Conservation (phyloP, 2,329 filamentous ascomycete genomes). For the Botrytis tulipae region DNA sequence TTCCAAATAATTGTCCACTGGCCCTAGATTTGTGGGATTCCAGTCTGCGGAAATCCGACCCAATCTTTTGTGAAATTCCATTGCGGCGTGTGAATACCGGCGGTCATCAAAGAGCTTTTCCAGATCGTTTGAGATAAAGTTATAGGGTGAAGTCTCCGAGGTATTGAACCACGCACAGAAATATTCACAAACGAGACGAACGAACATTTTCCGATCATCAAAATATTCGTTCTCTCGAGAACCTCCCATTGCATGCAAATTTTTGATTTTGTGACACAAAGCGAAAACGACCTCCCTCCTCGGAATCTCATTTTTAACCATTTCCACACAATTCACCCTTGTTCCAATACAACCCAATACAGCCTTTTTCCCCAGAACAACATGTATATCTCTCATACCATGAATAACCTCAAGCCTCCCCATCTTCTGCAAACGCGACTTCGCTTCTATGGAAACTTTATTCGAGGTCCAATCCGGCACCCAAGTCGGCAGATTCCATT, state of each 20-base stretch:
- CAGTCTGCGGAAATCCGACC: too few species aligned
- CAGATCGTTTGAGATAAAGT: too few species aligned
- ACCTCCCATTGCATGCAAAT: too few species aligned
- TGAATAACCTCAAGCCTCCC: too few species aligned
- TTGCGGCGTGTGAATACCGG: too few species aligned
- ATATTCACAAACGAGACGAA: too few species aligned
- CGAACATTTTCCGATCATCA: too few species aligned
- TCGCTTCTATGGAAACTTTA: background rate
- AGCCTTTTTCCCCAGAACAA: background rate
- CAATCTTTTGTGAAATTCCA: too few species aligned
- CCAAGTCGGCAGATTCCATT: background rate
- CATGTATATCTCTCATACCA: background rate
- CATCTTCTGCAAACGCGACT: background rate
- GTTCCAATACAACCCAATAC: background rate
- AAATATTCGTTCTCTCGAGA: too few species aligned
- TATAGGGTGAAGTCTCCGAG: background rate
- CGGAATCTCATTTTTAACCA: background rate
- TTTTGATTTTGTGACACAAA: background rate
- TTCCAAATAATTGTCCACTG: accelerated
- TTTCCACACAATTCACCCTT: background rate
- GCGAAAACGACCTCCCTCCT: background rate
- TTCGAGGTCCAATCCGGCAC: background rate
- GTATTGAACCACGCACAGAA: background rate
- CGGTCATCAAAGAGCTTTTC: too few species aligned
- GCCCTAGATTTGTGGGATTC: background rate